Conservation (phyloP, 2,329 filamentous ascomycete species). For the Arthrinium phaeospermum region DNA sequence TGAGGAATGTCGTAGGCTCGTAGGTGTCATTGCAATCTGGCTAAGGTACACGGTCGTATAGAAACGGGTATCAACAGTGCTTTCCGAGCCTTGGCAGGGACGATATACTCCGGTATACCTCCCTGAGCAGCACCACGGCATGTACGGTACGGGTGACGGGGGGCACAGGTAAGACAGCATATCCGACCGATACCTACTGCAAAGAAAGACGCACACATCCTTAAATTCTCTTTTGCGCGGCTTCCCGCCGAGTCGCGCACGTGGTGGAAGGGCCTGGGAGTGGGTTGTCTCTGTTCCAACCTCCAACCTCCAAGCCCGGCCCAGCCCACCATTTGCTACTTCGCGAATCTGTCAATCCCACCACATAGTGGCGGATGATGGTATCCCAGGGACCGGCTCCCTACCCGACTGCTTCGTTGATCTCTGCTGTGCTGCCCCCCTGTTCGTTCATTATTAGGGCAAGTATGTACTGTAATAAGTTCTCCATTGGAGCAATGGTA, state of each 20-base stretch:
- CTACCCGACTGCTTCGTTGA: neutral
- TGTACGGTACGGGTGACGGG: neutral
- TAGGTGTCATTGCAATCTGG: slow-evolving; percentile 12
- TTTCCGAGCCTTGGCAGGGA: slow-evolving; percentile 15
- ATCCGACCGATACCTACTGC: slow-evolving; percentile 7
- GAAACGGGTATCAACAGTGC: slow-evolving; percentile 11
- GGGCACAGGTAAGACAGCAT: slow-evolving; percentile 6
- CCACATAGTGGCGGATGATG: slow-evolving; percentile 11
- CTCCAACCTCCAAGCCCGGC: neutral
- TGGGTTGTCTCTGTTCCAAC: neutral
- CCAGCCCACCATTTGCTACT: neutral
- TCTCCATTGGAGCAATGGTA: too few relatives aligned
- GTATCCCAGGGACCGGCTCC: slow-evolving; percentile 11
- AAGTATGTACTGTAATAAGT: neutral
- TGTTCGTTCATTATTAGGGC: neutral
- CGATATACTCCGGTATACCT: slow-evolving; percentile 15
- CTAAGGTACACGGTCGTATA: slow-evolving; percentile 9
- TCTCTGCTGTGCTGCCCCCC: neutral
- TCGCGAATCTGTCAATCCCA: slow-evolving; percentile 15
- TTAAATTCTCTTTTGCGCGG: neutral
- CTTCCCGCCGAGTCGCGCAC: slow-evolving; percentile 15
- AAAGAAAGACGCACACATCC: neutral
- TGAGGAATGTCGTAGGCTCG: neutral
- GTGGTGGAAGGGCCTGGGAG: neutral
- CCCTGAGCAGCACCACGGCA: neutral